Conservation (phyloP, 345 rosid species). For the Syzygium oleosum region DNA sequence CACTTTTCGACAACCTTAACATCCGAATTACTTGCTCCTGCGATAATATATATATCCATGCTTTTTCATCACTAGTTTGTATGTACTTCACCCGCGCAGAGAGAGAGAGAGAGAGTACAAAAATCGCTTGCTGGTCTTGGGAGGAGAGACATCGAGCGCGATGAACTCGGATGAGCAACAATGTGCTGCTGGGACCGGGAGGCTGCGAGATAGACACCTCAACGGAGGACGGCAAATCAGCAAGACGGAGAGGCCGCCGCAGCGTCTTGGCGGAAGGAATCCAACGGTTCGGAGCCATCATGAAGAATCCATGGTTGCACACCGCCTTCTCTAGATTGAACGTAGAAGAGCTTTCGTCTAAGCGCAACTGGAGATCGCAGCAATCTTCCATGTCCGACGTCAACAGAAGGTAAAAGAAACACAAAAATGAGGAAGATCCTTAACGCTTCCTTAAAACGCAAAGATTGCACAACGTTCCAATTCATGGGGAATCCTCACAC, state of each 20-base stretch:
- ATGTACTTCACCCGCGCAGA: too few relatives aligned
- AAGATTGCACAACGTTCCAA: not conserved
- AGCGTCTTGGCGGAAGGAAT: slow-evolving; percentile 16
- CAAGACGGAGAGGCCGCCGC: slow-evolving; percentile 21
- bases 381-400: not conserved
- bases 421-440: not conserved
- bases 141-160: not conserved
- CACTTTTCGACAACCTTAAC: too few relatives aligned
- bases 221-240: slow-evolving; percentile 2
- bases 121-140: slow-evolving; percentile 4
- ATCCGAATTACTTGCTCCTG: too few relatives aligned
- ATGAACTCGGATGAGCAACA: too few relatives aligned
- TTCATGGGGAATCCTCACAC: not conserved
- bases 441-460: not conserved
- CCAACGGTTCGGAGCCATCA: slow-evolving; percentile 47
- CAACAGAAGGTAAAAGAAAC: not conserved
- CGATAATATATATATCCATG: too few relatives aligned
- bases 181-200: not conserved
- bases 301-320: slow-evolving; percentile 41
- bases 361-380: not conserved
- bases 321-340: slow-evolving; percentile 31
- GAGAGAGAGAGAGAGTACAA: too few relatives aligned
- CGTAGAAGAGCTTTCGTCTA: not conserved
- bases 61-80: too few relatives aligned
- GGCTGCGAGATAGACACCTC: slow-evolving; percentile 30